Percentiles rank a stretch among this genome's conserved stretches.
These are phyloP conservation scores for Takakia lepidozioides DNA, from an alignment of 225 moss, liverwort and hornwort species.

Conservation along the genomic window DNA sequence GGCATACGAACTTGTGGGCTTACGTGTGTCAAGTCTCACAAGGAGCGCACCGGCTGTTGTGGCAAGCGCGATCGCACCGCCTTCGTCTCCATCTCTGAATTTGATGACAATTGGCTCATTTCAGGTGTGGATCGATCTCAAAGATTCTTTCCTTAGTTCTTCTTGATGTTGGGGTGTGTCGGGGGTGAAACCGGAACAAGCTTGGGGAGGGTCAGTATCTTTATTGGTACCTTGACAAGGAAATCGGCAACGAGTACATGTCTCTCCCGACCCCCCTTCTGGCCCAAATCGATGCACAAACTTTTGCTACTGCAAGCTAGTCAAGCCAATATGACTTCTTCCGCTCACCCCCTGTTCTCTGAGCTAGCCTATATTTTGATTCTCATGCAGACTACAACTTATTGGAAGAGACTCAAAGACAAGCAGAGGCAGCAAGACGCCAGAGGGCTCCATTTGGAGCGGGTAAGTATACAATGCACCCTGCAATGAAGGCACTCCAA, in stretches of 20 bases:
- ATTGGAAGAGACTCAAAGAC: conserved; percentile 80
- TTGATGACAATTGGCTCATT: conserved; percentile 74
- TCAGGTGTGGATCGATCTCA: conserved; percentile 36
- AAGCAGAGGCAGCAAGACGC: conserved; percentile 76
- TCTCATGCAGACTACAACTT: conserved; percentile 78
- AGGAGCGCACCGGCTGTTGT: conserved; percentile 57
- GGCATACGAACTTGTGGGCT: conserved; percentile 73
- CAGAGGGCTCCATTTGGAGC: conserved; percentile 37
- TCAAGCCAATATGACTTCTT: too few relatives aligned
- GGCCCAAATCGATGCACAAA: too few relatives aligned
- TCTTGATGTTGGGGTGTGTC: too few relatives aligned
- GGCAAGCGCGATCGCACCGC: conserved; percentile 90
- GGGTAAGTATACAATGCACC: conserved; percentile 34
- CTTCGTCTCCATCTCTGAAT: conserved; percentile 61
- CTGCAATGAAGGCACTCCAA: conserved; percentile 55
- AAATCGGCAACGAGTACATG: too few relatives aligned
- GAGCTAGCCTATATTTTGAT: too few relatives aligned
- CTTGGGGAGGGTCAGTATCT: too few relatives aligned
- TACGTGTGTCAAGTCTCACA: conserved; percentile 73
- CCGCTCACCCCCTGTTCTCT: too few relatives aligned
- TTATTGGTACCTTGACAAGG: too few relatives aligned
- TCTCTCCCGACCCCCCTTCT: too few relatives aligned
- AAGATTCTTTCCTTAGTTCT: neutral
- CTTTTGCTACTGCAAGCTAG: too few relatives aligned
- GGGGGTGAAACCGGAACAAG: too few relatives aligned